These are phyloP conservation scores for Pseudocercospora ulei DNA, from an alignment of 2,329 filamentous ascomycete species.

Conservation along the genomic window DNA sequence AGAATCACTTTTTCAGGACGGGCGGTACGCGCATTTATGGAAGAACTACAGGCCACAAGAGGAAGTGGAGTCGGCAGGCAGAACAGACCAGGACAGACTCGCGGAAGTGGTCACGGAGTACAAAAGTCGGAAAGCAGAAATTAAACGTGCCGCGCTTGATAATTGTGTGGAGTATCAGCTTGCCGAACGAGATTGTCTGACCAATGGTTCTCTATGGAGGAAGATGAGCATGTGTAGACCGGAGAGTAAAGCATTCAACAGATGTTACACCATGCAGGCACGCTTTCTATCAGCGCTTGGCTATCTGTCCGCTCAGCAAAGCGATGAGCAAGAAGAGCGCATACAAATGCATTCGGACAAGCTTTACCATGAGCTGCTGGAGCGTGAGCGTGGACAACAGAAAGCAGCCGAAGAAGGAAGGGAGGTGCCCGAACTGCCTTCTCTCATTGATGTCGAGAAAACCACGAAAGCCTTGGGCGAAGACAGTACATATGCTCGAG, in stretches of 20 bases:
- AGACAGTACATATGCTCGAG: constrained; percentile 29
- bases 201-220: constrained; percentile 56
- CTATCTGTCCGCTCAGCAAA: constrained; percentile 61
- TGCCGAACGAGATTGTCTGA: constrained; percentile 73
- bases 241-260: constrained; percentile 67
- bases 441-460: constrained; percentile 40
- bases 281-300: constrained; percentile 85
- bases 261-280: constrained; percentile 83
- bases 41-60: constrained; percentile 71
- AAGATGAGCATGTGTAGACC: constrained; percentile 69
- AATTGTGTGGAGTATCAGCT: constrained; percentile 86
- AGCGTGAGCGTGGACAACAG: constrained; percentile 66
- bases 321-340: constrained; percentile 63
- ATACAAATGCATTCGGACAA: constrained; percentile 92
- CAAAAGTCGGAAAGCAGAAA: constrained; percentile 68
- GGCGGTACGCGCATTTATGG: constrained; percentile 79
- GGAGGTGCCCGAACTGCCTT: constrained; percentile 50
- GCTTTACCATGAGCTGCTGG: constrained; percentile 76
- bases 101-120: constrained; percentile 70
- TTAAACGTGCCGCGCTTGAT: constrained; percentile 75
- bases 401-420: constrained; percentile 52
- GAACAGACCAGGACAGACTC: constrained; percentile 70
- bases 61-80: constrained; percentile 58
- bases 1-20: constrained; percentile 57
- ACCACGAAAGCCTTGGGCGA: constrained; percentile 28